phyloP scores from a whole-genome alignment of 2,329 filamentous ascomycete genomes.

The Clonostachys byssicola region DNA sequence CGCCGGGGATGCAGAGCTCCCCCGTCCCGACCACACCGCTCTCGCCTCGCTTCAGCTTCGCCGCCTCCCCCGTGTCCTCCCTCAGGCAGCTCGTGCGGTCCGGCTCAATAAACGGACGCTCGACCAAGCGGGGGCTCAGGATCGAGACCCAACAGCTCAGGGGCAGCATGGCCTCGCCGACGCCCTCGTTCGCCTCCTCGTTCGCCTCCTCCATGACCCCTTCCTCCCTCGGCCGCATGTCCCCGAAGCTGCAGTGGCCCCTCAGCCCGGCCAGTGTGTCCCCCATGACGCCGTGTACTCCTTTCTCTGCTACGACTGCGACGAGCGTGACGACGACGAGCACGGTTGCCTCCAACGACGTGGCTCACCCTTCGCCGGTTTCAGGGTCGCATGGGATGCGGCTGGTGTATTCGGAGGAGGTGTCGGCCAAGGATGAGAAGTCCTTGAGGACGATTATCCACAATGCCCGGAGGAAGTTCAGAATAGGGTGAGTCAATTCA shows the following conservation, averaged over 20 bases:
- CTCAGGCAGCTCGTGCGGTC: conserved; percentile 23
- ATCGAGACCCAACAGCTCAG: background rate
- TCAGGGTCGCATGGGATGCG: conserved; percentile 41
- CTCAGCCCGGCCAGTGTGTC: too few species aligned
- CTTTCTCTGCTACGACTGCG: conserved; percentile 29
- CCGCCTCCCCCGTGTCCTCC: conserved; percentile 20
- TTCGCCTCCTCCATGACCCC: too few species aligned
- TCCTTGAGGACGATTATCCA: conserved; percentile 40
- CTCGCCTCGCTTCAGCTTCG: conserved; percentile 22
- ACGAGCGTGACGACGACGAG: conserved; percentile 13
- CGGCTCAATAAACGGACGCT: conserved; percentile 10
- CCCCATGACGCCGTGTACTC: conserved; percentile 41
- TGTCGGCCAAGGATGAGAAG: conserved; percentile 42
- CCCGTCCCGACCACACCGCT: conserved; percentile 15
- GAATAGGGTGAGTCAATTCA: conserved; percentile 2
- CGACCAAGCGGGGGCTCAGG: conserved; percentile 11
- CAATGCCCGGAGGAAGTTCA: conserved; percentile 45
- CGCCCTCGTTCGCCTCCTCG: too few species aligned
- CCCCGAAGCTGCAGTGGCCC: too few species aligned
- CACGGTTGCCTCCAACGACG: too few species aligned
- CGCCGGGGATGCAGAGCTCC: conserved; percentile 7
- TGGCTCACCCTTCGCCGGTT: too few species aligned
- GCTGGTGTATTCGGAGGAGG: conserved; percentile 40
- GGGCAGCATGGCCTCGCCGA: too few species aligned
- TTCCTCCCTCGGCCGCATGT: too few species aligned